These are phyloP conservation scores for Umbelopsis isabellina DNA, from an alignment of 192 early-diverging fungal genomes.

Conservation along the genomic window DNA sequence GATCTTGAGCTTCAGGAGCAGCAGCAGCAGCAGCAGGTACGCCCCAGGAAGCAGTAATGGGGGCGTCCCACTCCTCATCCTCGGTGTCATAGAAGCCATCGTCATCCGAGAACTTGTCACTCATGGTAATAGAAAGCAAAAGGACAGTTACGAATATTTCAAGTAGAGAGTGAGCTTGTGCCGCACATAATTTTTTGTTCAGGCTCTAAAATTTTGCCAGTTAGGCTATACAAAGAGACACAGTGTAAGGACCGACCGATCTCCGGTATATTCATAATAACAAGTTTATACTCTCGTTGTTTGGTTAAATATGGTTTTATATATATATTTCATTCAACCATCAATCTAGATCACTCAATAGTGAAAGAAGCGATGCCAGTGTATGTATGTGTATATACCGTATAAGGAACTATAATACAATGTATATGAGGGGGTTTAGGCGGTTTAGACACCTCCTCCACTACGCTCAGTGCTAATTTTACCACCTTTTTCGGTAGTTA, in stretches of 20 bases:
- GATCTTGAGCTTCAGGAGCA: not conserved
- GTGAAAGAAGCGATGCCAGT: too few species aligned
- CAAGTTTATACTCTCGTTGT: too few species aligned
- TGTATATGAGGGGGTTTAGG: not conserved
- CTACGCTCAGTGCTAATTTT: constrained; percentile 38
- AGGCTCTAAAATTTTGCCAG: too few species aligned
- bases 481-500: constrained; percentile 42
- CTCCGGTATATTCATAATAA: too few species aligned
- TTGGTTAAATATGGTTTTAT: too few species aligned
- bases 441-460: constrained; percentile 51
- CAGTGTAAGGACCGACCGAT: too few species aligned
- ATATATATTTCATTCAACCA: too few species aligned
- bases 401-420: constrained; percentile 15
- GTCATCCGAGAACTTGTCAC: not conserved
- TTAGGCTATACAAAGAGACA: too few species aligned
- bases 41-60: constrained; percentile 8
- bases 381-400: too few species aligned
- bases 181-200: too few species aligned
- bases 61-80: constrained; percentile 12
- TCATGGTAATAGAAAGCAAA: not conserved
- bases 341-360: not conserved
- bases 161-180: not conserved
- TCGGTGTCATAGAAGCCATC: constrained; percentile 1
- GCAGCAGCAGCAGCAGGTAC: not conserved
- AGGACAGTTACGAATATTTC: not conserved